Base-by-base conservation (phyloP, 371 early-diverging fungal genomes). In the Mucor lusitanicus region DNA sequence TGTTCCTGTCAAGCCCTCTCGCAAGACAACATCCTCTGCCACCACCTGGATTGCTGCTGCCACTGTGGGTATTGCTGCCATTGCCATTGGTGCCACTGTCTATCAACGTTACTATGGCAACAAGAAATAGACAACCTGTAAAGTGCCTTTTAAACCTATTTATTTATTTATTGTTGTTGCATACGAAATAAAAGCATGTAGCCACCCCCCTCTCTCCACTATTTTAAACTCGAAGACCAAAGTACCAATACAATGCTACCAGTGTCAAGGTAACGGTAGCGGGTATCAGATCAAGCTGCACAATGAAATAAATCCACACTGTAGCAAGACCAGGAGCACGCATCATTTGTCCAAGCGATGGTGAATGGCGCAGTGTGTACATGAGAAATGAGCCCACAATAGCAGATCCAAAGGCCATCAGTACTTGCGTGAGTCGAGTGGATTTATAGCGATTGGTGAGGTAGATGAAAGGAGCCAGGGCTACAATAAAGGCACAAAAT, bases 291-390 rank as follows among this genome's bases (percentile, higher is more conserved):
- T 88, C 78, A 23, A 86, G 62, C 40, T 88, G 88, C 6, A 86
- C 81, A 46, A 86, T 79, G 35, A 86, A 85, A 57, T 88, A 88
- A 17, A 88, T 82, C 71, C 86, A 84, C 6, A 86, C 75, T 3
- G 88, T 88, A 27, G 86, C 85, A 28, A 88, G 68, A 3, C 88
- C 88, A 7, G 88, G 88, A 19, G 88, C 84, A 28, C 88, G 82
- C 64, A 82, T 67, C 88, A 88, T 88, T 69, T 85, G 85, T 1
- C 88, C 88, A 57, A 86, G 59, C 1, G 88, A 86, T n/a, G 88
- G 86, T 5, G 88, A 81, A 32, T 82, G 76, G 57, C 67, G 77
- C 63, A 86, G 68, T 1, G 86, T 88, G 53, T 82, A 86, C 66
- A 88, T 58, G 21, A 88, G 72, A 67, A 85, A 83, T 19, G 85